Conservation (phyloP, 306 rosid species). For the Cotoneaster glaucophyllus region DNA sequence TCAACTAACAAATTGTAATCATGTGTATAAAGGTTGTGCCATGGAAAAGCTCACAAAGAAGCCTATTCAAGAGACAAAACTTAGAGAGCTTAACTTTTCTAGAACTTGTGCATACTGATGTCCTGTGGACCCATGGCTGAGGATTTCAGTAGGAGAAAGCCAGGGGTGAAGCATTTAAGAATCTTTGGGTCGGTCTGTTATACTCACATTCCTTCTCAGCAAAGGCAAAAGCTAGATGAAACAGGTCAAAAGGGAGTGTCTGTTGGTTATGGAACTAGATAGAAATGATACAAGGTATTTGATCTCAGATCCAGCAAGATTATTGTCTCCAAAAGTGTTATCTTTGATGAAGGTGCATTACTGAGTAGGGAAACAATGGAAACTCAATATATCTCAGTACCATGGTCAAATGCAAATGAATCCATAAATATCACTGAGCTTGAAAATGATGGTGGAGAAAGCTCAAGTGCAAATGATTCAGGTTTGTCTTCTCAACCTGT, state of each 20-base stretch:
- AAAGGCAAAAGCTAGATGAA: not conserved
- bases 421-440: too few relatives aligned
- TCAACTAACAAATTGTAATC: fast-evolving
- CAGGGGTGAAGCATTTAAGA: not conserved
- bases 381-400: not conserved
- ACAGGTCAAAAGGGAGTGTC: too few relatives aligned
- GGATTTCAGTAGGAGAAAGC: not conserved
- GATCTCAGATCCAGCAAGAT: not conserved
- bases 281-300: not conserved
- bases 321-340: not conserved
- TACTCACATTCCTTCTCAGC: not conserved
- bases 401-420: not conserved
- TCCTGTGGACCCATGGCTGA: not conserved
- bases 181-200: not conserved
- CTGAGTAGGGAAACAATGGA: not conserved
- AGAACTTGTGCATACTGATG: not conserved
- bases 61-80: not conserved
- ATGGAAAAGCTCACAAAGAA: not conserved
- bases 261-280: not conserved
- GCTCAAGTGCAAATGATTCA: not conserved
- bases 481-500: too few relatives aligned
- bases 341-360: not conserved
- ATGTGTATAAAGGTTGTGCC: not conserved
- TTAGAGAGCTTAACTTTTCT: not conserved
- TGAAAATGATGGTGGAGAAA: not conserved